Conservation (phyloP, 495 filamentous ascomycete species). For the Monascus purpureus region DNA sequence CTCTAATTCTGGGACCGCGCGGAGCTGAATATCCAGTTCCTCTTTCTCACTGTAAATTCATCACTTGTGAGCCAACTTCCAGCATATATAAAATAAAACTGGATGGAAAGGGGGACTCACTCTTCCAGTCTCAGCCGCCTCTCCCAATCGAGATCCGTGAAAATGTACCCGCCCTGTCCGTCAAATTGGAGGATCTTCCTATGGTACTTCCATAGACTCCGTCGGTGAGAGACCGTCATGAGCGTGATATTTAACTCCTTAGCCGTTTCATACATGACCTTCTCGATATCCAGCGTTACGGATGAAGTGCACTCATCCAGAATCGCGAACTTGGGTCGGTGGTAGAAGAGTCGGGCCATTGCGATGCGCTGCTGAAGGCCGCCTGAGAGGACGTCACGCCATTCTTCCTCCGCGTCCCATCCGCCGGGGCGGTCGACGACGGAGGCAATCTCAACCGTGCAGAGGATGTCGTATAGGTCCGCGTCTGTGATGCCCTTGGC, state of each 20-base stretch:
- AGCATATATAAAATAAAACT: no score
- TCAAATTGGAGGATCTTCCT: slow-evolving; percentile 90
- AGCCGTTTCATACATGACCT: slow-evolving; percentile 91
- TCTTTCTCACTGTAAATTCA: slow-evolving; percentile 75
- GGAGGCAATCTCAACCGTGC: slow-evolving; percentile 64
- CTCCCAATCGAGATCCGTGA: slow-evolving; percentile 84
- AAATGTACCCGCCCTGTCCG: slow-evolving; percentile 81
- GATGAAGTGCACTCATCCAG: slow-evolving; percentile 92
- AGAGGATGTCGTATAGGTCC: slow-evolving; percentile 64
- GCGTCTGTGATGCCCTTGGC: slow-evolving; percentile 69
- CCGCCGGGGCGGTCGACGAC: slow-evolving; percentile 72
- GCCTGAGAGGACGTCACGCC: slow-evolving; percentile 79
- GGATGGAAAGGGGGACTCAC: no score
- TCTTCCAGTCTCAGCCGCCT: slow-evolving; percentile 76
- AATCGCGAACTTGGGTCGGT: slow-evolving; percentile 78
- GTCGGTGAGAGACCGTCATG: slow-evolving; percentile 86
- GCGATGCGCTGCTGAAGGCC: slow-evolving; percentile 95
- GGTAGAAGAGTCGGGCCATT: slow-evolving; percentile 95
- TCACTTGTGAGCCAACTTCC: no score
- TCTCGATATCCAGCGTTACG: slow-evolving; percentile 86
- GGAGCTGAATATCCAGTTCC: slow-evolving; percentile 71
- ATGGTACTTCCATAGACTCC: slow-evolving; percentile 95
- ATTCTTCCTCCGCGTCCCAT: slow-evolving; percentile 94
- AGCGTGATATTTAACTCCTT: slow-evolving; percentile 83
- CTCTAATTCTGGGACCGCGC: slow-evolving; percentile 77